These are phyloP conservation scores for Candida tetrigidarum DNA, from an alignment of 1,139 yeast genomes.

Conservation along the genomic window DNA sequence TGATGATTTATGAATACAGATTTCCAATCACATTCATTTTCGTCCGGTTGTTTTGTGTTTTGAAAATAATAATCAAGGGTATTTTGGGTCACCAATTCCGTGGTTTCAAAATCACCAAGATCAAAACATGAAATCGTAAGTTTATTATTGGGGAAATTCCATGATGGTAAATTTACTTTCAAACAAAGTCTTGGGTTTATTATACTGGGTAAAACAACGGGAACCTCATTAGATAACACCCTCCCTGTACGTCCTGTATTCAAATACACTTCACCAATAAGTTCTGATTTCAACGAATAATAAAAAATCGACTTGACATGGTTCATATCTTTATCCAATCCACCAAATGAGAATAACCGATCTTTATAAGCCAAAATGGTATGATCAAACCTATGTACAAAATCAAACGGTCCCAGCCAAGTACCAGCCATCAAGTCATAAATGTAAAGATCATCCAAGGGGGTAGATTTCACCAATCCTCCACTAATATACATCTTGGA, in stretches of 20 bases:
- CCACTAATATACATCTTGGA: conserved; percentile 56
- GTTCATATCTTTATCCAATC: conserved; percentile 59
- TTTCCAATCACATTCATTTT: conserved; percentile 40
- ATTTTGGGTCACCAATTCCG: conserved; percentile 18
- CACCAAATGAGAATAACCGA: conserved; percentile 64
- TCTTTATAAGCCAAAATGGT: conserved; percentile 46
- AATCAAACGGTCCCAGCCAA: conserved; percentile 56
- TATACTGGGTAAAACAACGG: conserved; percentile 16
- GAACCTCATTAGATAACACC: no score
- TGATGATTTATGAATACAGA: conserved; percentile 37
- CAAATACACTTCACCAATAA: conserved; percentile 47
- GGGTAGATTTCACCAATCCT: conserved; percentile 47
- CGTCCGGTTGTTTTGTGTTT: no score
- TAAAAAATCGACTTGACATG: conserved; percentile 47
- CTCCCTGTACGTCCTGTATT: background rate
- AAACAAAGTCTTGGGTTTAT: conserved; percentile 26
- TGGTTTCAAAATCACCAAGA: conserved; percentile 25
- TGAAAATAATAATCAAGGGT: conserved; percentile 21
- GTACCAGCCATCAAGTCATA: conserved; percentile 47
- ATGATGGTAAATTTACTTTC: conserved; percentile 42
- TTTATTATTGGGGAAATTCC: conserved; percentile 25
- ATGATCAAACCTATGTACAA: conserved; percentile 60
- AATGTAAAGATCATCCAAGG: conserved; percentile 50
- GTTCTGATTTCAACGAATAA: conserved; percentile 50
- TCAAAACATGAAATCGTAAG: conserved; percentile 28